Base-by-base conservation (phyloP, 768 basidiomycete species). In the Pleurotus cornucopiae region DNA sequence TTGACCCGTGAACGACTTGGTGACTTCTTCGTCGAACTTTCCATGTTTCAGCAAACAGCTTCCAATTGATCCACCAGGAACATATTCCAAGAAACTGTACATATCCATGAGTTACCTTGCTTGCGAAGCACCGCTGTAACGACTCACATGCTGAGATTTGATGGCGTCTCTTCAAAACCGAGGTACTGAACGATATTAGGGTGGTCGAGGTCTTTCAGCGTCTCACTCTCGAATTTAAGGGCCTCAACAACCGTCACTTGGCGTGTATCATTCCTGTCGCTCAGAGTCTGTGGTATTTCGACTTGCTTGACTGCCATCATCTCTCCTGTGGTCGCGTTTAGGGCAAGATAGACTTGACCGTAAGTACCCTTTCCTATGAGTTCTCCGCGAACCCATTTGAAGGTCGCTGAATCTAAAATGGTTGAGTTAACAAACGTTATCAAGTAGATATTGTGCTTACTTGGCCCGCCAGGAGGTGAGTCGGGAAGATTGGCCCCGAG, bases 221-320 rank as follows among this genome's bases (percentile, higher is more conserved):
- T 93, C 73, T 97, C 94, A 66, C 94, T 97, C 76, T 98, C 97
- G 64, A 91, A 78, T 70, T 96, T 94, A 60, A 98, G 73, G 1
- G 95, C 94, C 63, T 94, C 89, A 57, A 99, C 91, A 59, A 95
- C 86, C 25, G 83, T 83, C 54, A 82, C 75, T 63, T 96, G 94
- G 30, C 94, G 82, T 14, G 82, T 79, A 69, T 98, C 94, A 60
- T 84, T 89, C 70, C 89, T 91, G 72, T 99, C 97, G 64, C 90
- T 93, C 14, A 86, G 84, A 6, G 94, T 95, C 49, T 85, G 84
- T 1, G 97, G 96, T 57, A 95, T 82, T 69, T 98, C 97, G 46
- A 99, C 97, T 71, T 98, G 97, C 72, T 99, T 99, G 61, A 99
- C 97, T 14, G 97, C 97, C 64, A 98, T 94, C 92, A 98, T 96